Evolutionary conservation across 345 rosid species (phyloP).

Genomic region (Eucalyptus cloeziana): DNA sequence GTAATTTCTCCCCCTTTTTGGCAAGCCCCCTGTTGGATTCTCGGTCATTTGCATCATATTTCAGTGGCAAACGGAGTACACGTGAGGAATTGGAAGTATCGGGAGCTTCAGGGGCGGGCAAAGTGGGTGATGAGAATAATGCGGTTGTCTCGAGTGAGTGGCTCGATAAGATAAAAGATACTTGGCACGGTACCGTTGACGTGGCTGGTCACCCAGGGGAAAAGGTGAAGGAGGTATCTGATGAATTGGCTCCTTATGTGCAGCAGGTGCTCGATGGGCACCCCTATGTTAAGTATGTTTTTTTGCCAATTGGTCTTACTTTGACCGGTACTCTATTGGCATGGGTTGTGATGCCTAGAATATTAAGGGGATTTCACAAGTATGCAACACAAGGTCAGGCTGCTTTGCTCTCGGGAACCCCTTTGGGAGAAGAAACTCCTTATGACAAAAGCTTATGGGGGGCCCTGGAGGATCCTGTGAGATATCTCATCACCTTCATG

Average conservation of each 20-base stretch:
- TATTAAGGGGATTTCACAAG: slow-evolving; percentile 63
- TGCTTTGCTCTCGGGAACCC: slow-evolving; percentile 30
- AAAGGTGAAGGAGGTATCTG: neutral
- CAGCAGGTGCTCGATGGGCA: neutral
- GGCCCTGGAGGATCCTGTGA: slow-evolving; percentile 82
- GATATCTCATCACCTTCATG: slow-evolving; percentile 65
- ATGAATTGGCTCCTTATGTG: neutral
- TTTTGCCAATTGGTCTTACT: slow-evolving; percentile 50
- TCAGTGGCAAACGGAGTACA: slow-evolving; percentile 30
- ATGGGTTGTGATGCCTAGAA: slow-evolving; percentile 78
- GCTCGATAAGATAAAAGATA: slow-evolving; percentile 46
- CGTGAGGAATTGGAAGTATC: slow-evolving; percentile 5
- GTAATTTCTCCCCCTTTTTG: slow-evolving; percentile 11
- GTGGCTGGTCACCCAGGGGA: neutral
- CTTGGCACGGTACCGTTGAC: slow-evolving; percentile 32
- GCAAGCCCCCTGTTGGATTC: slow-evolving; percentile 5
- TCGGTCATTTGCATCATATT: slow-evolving; percentile 23
- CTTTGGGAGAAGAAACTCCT: slow-evolving; percentile 25
- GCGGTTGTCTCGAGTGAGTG: slow-evolving; percentile 32
- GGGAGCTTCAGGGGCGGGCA: slow-evolving; percentile 21
- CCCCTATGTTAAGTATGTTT: slow-evolving; percentile 23
- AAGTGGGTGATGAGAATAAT: slow-evolving; percentile 8
- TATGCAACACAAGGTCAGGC: slow-evolving; percentile 42
- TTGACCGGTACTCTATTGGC: slow-evolving; percentile 53
- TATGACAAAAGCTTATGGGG: slow-evolving; percentile 82